A percentile compares a stretch with the other conserved stretches of the same genome.
phyloP scores from a whole-genome alignment of 106 monocot genomes.

The Gastrodia elata region DNA sequence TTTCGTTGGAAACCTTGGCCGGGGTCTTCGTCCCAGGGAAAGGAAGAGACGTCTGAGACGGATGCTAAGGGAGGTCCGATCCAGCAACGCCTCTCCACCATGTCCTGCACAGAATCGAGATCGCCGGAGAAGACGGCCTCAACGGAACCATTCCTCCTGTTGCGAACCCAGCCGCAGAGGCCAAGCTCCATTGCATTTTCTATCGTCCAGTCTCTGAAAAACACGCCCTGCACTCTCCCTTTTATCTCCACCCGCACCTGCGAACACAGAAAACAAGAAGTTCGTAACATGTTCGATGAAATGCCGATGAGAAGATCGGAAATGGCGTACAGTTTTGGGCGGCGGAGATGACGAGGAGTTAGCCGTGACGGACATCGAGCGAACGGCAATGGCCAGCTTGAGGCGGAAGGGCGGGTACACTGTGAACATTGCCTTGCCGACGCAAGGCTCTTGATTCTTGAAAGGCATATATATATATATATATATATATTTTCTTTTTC shows the following conservation, averaged over 20 bases:
- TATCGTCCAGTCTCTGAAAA: constrained; percentile 77
- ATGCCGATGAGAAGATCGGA: neutral
- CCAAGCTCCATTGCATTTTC: constrained; percentile 33
- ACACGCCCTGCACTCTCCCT: constrained; percentile 79
- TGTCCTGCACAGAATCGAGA: constrained; percentile 41
- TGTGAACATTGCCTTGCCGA: too few relatives aligned
- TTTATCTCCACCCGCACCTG: constrained; percentile 64
- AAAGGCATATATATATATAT: too few relatives aligned
- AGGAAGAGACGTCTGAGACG: constrained; percentile 45
- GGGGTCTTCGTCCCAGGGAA: constrained; percentile 34
- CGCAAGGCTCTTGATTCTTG: too few relatives aligned
- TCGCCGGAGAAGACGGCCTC: constrained; percentile 33
- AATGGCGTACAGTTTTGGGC: neutral
- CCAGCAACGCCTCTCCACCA: constrained; percentile 66
- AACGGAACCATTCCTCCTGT: constrained; percentile 13
- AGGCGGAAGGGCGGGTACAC: neutral
- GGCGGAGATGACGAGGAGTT: neutral
- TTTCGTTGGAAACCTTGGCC: constrained; percentile 36
- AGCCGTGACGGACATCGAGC: neutral
- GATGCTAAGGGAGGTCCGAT: constrained; percentile 51
- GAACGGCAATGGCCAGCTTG: neutral
- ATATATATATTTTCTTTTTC: too few relatives aligned
- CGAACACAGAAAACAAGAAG: neutral
- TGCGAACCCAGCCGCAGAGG: constrained; percentile 13
- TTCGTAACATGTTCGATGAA: neutral